These are phyloP conservation scores for Herpetospermum pedunculosum DNA, from an alignment of 306 rosid species.

Conservation along the genomic window DNA sequence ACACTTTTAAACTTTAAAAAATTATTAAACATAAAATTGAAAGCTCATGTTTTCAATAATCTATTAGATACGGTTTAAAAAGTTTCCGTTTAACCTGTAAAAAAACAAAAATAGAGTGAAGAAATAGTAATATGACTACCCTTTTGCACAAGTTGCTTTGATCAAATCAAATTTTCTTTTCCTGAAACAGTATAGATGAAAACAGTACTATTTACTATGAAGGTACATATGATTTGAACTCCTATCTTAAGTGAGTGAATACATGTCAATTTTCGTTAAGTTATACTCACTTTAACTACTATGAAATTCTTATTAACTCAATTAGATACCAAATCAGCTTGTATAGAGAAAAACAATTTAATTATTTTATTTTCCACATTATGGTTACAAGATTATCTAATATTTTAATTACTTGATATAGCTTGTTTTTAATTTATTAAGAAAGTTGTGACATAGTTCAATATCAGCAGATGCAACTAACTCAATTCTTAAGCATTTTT, in stretches of 20 bases:
- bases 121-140: neutral
- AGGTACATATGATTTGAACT: too few relatives aligned
- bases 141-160: neutral
- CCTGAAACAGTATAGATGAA: neutral
- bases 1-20: too few relatives aligned
- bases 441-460: neutral
- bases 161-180: neutral
- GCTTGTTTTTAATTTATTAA: neutral
- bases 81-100: too few relatives aligned
- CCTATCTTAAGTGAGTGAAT: too few relatives aligned
- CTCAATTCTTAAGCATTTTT: neutral
- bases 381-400: neutral
- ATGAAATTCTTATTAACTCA: neutral
- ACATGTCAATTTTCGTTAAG: too few relatives aligned
- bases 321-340: neutral
- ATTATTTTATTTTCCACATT: neutral
- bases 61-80: too few relatives aligned
- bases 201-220: neutral
- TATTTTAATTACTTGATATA: neutral
- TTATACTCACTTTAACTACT: too few relatives aligned
- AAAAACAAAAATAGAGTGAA: neutral
- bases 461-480: neutral
- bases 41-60: too few relatives aligned
- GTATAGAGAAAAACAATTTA: neutral
- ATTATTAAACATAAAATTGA: neutral